Evolutionary conservation across 2,329 filamentous ascomycete genomes (phyloP), one percentile per base, ranked within the genome.

Genomic region (Xenoacremonium recifei): DNA sequence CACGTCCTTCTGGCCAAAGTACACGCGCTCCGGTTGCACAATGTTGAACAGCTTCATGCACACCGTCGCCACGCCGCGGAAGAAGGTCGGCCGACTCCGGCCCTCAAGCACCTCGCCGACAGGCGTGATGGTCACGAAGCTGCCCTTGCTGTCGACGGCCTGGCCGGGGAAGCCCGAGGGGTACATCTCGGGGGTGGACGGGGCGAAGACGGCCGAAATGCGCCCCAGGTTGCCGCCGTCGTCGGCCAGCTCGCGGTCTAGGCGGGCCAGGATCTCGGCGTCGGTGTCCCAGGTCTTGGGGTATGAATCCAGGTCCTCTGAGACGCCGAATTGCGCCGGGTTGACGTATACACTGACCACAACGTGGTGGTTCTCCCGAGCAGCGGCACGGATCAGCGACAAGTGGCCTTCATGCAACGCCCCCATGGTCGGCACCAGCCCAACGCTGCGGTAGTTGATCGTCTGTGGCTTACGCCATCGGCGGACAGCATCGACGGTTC

Each of bases 1-100:
- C 16, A 96, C 82, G 64, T 99, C 93, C 70, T 99, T 99, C 66
- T 97, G 93, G 4, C 93, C 93, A 71, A 99, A 96, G 69, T 96
- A 91, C 16, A 87, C 86, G 4, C 77, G 73, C 45, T 89, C 84
- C 1, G 87, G 83, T 57, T 71, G 69, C 15, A 72, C 66, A 16
- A 70, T 63, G 50, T 70, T 71, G 61, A 72, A 72, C 18, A 72
- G 65, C 64, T 93, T 99, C 80, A 92, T 93, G 70, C 91, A 96
- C 2, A 99, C 86, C 2, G 93, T 99, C 16, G 93, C 91, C 23
- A 99, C 93, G 29, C 93, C 93, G 36, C 93, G 79, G 69, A 99
- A 99, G 67, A 99, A 99, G 32, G 95, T 95, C 3, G 93, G 93
- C 13, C 93, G 76, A 34, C 84, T 89, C 4, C 79, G 78, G 13